Conservation (phyloP, 441 rosid genomes). For the Euphorbia corollata region DNA sequence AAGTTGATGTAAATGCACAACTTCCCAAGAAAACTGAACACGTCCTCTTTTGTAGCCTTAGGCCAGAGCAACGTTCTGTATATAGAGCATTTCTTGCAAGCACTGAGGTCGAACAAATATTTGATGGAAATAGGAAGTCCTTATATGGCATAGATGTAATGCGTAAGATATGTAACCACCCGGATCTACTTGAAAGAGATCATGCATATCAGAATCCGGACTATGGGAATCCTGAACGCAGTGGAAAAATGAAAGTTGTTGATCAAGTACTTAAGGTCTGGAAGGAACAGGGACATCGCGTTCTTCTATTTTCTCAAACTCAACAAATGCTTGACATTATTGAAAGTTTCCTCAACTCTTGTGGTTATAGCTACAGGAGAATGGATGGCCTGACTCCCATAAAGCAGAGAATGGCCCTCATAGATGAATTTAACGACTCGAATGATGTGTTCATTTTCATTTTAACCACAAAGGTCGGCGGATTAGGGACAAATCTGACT, state of each 20-base stretch:
- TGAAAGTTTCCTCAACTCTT: slow-evolving; percentile 59
- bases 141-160: slow-evolving; percentile 92
- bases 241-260: slow-evolving; percentile 89
- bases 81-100: slow-evolving; percentile 97
- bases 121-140: slow-evolving; percentile 72
- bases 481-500: slow-evolving; percentile 89
- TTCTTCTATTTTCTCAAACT: slow-evolving; percentile 85
- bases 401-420: slow-evolving; percentile 91
- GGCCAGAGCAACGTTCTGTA: slow-evolving; percentile 64
- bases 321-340: slow-evolving; percentile 96
- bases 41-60: slow-evolving; percentile 94
- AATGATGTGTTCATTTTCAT: slow-evolving; percentile 66
- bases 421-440: slow-evolving; percentile 80
- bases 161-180: slow-evolving; percentile 98
- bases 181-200: slow-evolving; percentile 93
- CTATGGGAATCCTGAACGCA: slow-evolving; percentile 85
- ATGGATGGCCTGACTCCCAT: slow-evolving; percentile 91
- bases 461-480: slow-evolving; percentile 92
- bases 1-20: slow-evolving; percentile 77
- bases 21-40: slow-evolving; percentile 88
- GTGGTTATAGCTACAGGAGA: slow-evolving; percentile 69
- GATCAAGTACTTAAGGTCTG: slow-evolving; percentile 78
- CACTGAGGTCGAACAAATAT: slow-evolving; percentile 82
- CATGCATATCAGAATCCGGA: slow-evolving; percentile 66
- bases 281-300: slow-evolving; percentile 88